Base-by-base conservation (phyloP, 768 basidiomycete species). In the Tylopilus subfusipes region DNA sequence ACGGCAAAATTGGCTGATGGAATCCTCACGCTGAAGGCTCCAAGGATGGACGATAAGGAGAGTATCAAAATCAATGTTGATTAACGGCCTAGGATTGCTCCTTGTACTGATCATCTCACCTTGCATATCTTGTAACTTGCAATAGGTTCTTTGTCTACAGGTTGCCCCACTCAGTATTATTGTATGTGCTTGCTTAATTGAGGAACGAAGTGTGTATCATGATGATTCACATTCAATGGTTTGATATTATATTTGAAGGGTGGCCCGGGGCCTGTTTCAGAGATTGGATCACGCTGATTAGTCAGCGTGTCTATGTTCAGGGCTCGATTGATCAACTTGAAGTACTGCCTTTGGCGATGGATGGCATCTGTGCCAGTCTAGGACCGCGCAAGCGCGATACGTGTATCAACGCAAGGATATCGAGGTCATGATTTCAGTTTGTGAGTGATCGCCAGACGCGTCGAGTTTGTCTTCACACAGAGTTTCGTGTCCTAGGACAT, bases 1-100 rank as follows among this genome's bases (percentile, higher is more conserved):
- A 70, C 74, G 1, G 89, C 88, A 16, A 86, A 82, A 60, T 70
- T 92, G 58, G 70, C 76, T 25, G 82, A 90, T 54, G 90, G 89
- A 7, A 77, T 92, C 24, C 78, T 91, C 47, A 85, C 79, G 4
- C 61, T 91, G 40, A 79, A 72, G 7, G 73, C 85, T 14, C 77
- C 81, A 14, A 88, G 85, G 67, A 75, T 77, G 18, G 79, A 83
- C 57, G 85, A 89, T 57, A 75, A 78, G 54, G 80, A 71, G 6
- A 78, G 73, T 55, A 76, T 82, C 2, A 74, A 77, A 34, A 74
- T 90, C n/a, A 39, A 66, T 16, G 65, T 81, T 36, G 63, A 70
- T 44, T 70, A 27, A 48, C 8, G 25, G 3, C 3, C 29, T n/a
- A 2, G 7, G 16, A 53, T 7, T 39, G 8, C 18, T 13, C 38